Conservation (phyloP, 768 basidiomycete species). For the Lentinula sp. region DNA sequence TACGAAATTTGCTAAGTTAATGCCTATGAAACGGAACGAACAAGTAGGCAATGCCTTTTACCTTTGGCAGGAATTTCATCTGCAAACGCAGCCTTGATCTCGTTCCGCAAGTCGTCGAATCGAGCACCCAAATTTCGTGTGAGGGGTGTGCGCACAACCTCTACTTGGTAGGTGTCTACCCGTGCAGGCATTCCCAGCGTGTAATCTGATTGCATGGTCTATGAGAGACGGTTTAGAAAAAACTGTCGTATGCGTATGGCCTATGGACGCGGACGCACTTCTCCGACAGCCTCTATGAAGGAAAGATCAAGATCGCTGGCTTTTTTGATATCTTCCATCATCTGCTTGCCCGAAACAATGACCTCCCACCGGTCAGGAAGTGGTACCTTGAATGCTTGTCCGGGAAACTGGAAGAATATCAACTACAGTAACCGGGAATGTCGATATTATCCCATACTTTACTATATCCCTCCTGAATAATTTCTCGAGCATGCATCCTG, state of each 20-base stretch:
- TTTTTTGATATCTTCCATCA: slow-evolving; percentile 27
- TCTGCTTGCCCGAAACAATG: slow-evolving; percentile 20
- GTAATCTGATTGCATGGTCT: slow-evolving; percentile 5
- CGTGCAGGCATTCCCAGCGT: neutral
- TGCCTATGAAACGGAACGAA: neutral
- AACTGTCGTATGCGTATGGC: neutral
- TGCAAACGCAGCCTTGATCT: slow-evolving; percentile 6
- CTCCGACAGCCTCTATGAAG: slow-evolving; percentile 6
- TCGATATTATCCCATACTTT: neutral
- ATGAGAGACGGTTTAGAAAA: neutral
- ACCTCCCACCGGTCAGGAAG: slow-evolving; percentile 23
- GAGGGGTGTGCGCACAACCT: slow-evolving; percentile 4
- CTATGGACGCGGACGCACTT: neutral
- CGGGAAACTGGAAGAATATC: neutral
- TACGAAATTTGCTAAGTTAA: neutral
- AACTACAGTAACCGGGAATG: neutral
- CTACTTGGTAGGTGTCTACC: slow-evolving; percentile 5
- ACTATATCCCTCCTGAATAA: slow-evolving; percentile 9
- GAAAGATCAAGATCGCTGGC: slow-evolving; percentile 23
- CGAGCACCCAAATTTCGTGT: slow-evolving; percentile 6
- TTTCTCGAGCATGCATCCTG: neutral
- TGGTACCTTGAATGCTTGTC: slow-evolving; percentile 16
- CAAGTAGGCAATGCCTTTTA: neutral
- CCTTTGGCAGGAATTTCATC: slow-evolving; percentile 7
- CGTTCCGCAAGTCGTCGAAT: slow-evolving; percentile 8